Evolutionary conservation across 768 basidiomycete species (phyloP).

Genomic region (Suillus placidus): DNA sequence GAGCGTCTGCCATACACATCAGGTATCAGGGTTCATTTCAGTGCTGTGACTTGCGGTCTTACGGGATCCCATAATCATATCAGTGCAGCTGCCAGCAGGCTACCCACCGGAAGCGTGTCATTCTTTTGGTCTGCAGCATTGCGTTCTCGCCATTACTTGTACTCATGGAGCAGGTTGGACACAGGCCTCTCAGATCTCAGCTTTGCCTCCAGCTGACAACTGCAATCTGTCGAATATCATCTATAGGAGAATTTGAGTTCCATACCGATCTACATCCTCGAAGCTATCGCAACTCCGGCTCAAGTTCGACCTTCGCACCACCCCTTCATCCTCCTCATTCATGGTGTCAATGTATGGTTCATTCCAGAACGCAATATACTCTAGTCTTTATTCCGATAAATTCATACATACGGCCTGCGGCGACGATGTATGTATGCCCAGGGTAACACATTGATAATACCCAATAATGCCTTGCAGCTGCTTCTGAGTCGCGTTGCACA

Average conservation of each 20-base stretch:
- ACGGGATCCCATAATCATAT: background rate
- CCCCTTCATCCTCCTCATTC: background rate
- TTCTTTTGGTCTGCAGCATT: background rate
- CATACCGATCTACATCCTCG: background rate
- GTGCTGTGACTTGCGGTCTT: background rate
- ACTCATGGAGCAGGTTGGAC: background rate
- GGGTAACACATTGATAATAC: background rate
- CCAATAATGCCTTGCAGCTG: too few species aligned
- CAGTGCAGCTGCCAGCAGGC: background rate
- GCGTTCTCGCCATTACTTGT: background rate
- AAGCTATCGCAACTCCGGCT: background rate
- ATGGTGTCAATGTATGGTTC: background rate
- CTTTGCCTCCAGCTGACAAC: background rate
- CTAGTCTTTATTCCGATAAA: background rate
- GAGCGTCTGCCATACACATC: background rate
- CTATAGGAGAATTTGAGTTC: background rate
- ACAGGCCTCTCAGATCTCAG: background rate
- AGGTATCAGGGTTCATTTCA: constrained; percentile 3
- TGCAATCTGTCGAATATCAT: background rate
- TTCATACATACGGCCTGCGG: background rate
- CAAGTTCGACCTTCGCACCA: background rate
- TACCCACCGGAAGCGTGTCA: background rate
- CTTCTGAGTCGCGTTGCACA: background rate
- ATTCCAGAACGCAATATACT: background rate
- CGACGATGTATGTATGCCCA: too few species aligned